Evolutionary conservation across 179 eudicot species (phyloP).

Genomic region (Pouteria campechiana): DNA sequence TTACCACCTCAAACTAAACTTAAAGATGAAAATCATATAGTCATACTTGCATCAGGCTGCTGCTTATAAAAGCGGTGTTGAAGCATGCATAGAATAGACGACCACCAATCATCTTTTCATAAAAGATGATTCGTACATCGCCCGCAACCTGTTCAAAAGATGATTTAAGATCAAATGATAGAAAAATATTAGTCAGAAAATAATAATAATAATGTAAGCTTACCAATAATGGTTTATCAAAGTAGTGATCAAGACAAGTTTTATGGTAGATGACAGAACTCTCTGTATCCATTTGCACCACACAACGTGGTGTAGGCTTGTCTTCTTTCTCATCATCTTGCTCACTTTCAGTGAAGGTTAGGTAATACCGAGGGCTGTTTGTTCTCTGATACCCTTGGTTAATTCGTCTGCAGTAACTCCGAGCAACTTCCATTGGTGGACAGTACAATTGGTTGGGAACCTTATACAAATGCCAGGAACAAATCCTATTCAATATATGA

Average conservation of each 20-base stretch:
- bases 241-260: constrained; percentile 34
- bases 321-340: constrained; percentile 6
- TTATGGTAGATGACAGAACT: constrained; percentile 36
- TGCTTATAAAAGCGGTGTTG: constrained; percentile 43
- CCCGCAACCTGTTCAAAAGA: constrained; percentile 34
- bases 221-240: constrained; percentile 36
- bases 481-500: too few species aligned
- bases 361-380: constrained; percentile 21
- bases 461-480: constrained; percentile 13
- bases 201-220: not conserved
- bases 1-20: too few species aligned
- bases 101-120: constrained; percentile 48
- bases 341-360: constrained; percentile 21
- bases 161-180: not conserved
- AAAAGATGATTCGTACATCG: constrained; percentile 47
- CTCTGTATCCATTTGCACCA: constrained; percentile 59
- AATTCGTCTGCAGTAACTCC: constrained; percentile 33
- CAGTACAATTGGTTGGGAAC: constrained; percentile 25
- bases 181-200: not conserved
- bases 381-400: constrained; percentile 13
- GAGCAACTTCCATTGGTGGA: constrained; percentile 26
- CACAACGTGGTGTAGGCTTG: constrained; percentile 19
- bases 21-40: too few species aligned
- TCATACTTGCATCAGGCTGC: constrained; percentile 45
- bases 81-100: constrained; percentile 60